Conservation (phyloP, 768 basidiomycete genomes). For the Kwoniella sp. region DNA sequence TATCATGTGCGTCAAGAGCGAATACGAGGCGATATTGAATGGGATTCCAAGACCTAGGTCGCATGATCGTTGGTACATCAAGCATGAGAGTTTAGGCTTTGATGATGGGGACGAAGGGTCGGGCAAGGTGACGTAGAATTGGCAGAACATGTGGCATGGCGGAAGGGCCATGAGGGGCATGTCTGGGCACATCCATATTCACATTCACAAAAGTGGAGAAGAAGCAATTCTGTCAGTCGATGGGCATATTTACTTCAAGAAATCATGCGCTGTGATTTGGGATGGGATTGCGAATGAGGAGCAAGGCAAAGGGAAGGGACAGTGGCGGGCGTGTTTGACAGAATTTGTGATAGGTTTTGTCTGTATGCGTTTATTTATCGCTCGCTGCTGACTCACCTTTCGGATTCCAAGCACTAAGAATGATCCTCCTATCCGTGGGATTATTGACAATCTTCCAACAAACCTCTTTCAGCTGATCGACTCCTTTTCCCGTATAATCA, state of each 20-base stretch:
- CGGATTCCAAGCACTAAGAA: conserved; percentile 97
- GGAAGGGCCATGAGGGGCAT: conserved; percentile 93
- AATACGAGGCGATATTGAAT: conserved; percentile 99
- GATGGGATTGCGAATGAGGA: too few relatives aligned
- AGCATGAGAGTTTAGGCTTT: conserved; percentile 75
- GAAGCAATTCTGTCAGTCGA: too few relatives aligned
- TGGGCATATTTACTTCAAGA: too few relatives aligned
- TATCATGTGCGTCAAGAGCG: conserved; percentile 95
- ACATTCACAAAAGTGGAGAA: background rate
- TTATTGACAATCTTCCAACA: conserved; percentile 88
- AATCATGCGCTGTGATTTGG: too few relatives aligned
- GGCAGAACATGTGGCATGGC: conserved; percentile 98
- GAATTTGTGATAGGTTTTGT: too few relatives aligned
- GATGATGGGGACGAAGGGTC: conserved; percentile 55
- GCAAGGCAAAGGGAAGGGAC: too few relatives aligned
- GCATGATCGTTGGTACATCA: conserved; percentile 97
- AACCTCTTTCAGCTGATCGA: conserved; percentile 87
- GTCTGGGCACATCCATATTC: conserved; percentile 61
- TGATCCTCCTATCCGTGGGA: conserved; percentile 90
- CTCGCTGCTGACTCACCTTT: conserved; percentile 66
- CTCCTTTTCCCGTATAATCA: conserved; percentile 75
- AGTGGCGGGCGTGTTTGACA: too few relatives aligned
- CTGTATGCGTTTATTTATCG: background rate
- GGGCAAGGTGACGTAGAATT: conserved; percentile 95
- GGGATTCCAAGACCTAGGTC: conserved; percentile 96